phyloP scores from a whole-genome alignment of 192 early-diverging fungal species.

The Backusella mclennaniae region DNA sequence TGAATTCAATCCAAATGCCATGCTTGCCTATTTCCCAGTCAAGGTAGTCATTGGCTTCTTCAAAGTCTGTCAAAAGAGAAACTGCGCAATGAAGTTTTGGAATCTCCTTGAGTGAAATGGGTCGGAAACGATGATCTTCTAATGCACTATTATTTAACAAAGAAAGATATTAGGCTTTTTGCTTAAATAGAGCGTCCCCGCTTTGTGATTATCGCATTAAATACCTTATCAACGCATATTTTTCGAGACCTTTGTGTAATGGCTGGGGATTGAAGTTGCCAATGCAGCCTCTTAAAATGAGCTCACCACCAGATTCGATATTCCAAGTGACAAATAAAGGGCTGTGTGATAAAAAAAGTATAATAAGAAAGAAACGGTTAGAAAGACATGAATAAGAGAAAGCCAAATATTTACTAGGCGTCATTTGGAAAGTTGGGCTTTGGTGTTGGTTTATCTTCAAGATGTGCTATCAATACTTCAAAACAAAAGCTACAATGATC shows the following conservation, averaged over 20 bases:
- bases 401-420: conserved; percentile 50
- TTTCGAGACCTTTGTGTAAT: conserved; percentile 66
- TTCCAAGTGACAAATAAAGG: conserved; percentile 89
- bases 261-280: conserved; percentile 81
- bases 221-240: conserved; percentile 80
- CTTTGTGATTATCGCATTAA: background rate
- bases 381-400: background rate
- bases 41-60: conserved; percentile 62
- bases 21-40: conserved; percentile 94
- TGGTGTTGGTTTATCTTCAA: conserved; percentile 41
- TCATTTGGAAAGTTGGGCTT: conserved; percentile 56
- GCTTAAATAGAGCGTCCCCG: too few relatives aligned
- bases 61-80: conserved; percentile 89
- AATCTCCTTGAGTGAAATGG: conserved; percentile 70
- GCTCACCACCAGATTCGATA: conserved; percentile 38
- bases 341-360: conserved; percentile 31
- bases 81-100: conserved; percentile 69
- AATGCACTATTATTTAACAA: conserved; percentile 63
- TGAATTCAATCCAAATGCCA: conserved; percentile 94
- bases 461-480: conserved; percentile 64
- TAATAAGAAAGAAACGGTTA: background rate
- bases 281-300: conserved; percentile 84
- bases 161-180: background rate
- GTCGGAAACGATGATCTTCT: conserved; percentile 79
- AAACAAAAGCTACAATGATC: conserved; percentile 85